Evolutionary conservation across 306 rosid genomes (phyloP), one percentile per base, ranked within the genome.

Genomic region (Fragaria iinumae): DNA sequence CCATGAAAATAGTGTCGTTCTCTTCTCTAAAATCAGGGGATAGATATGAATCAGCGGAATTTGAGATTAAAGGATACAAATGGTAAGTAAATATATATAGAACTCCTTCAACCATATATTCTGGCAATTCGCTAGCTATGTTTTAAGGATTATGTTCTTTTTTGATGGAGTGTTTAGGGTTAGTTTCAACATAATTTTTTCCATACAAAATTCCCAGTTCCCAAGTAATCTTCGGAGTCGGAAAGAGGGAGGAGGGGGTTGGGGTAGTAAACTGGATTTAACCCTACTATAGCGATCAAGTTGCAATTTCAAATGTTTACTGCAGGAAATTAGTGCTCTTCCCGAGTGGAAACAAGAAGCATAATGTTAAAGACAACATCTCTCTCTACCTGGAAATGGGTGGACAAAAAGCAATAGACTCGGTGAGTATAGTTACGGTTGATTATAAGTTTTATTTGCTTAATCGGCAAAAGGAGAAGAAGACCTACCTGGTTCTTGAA

Each of bases 21-120:
- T 90, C 91, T 25, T 77, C 82, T 14, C 80, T 90, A 3, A 7
- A 57, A 8, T 81, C 82, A 47, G 64, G 71, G 18, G 88, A 85
- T 49, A 80, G 34, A 79, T 86, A 85, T 20, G 87, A 84, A 72
- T 84, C 91, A 1, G 88, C 82, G 38, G 78, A 57, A 21, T 90
- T 90, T 69, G 80, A 88, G 72, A 88, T 88, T 20, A 92, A 90
- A 75, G 92, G 92, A 77, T 82, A 86, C 83, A 88, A 86, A 81
- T 90, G 92, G 91, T 88, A 83, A 12, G 16, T 32, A 21, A 27
- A 27, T 27, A 27, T 70, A 36, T 36, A 36, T 36, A 36, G 5
- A 3, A 3, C 16, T 25, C 43, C 39, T 29, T 50, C 7, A 50
- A 3, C n/a, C n/a, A 50, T 27, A 27, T 27, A 36, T 50, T 14